A percentile compares a stretch with the other conserved stretches of the same genome.
phyloP scores from a whole-genome alignment of 1,284 basidiomycete species.

The Sutorius eximius region DNA sequence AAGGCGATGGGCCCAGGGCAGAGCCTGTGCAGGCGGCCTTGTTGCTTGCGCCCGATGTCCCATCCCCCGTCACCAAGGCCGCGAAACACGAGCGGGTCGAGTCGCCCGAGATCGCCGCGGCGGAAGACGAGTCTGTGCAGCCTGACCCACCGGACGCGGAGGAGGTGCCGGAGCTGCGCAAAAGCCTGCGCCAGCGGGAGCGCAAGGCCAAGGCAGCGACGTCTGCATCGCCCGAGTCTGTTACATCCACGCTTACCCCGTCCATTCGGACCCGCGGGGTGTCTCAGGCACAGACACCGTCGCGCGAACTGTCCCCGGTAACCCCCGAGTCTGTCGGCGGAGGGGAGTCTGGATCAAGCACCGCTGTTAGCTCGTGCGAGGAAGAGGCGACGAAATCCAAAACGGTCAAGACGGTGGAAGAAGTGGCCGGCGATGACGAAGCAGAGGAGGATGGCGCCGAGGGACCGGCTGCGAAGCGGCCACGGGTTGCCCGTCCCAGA shows the following conservation, averaged over 20 bases:
- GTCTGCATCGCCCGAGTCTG: slow-evolving; percentile 26
- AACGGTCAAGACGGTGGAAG: slow-evolving; percentile 12
- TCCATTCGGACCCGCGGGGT: slow-evolving; percentile 24
- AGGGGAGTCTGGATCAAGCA: slow-evolving; percentile 34
- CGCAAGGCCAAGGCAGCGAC: slow-evolving; percentile 23
- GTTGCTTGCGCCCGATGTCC: slow-evolving; percentile 21
- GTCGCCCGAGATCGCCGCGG: slow-evolving; percentile 13
- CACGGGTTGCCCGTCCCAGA: slow-evolving; percentile 23
- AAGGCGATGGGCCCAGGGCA: slow-evolving; percentile 1
- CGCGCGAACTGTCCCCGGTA: slow-evolving; percentile 25
- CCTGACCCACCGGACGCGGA: slow-evolving; percentile 23
- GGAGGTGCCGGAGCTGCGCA: slow-evolving; percentile 26
- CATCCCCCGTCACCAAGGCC: slow-evolving; percentile 7
- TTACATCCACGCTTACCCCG: slow-evolving; percentile 35
- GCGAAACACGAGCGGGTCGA: slow-evolving; percentile 27
- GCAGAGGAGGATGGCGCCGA: slow-evolving; percentile 17
- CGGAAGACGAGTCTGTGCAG: slow-evolving; percentile 12
- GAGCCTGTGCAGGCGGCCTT: slow-evolving; percentile 10
- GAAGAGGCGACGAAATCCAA: slow-evolving; percentile 30
- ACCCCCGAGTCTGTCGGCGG: slow-evolving; percentile 31
- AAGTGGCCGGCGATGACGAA: slow-evolving; percentile 13
- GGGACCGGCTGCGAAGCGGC: slow-evolving; percentile 19
- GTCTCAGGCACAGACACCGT: slow-evolving; percentile 21
- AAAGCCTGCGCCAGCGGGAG: slow-evolving; percentile 32
- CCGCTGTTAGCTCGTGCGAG: slow-evolving; percentile 34